Evolutionary conservation across 495 filamentous ascomycete genomes (phyloP).

Genomic region (Tricharina praecox): DNA sequence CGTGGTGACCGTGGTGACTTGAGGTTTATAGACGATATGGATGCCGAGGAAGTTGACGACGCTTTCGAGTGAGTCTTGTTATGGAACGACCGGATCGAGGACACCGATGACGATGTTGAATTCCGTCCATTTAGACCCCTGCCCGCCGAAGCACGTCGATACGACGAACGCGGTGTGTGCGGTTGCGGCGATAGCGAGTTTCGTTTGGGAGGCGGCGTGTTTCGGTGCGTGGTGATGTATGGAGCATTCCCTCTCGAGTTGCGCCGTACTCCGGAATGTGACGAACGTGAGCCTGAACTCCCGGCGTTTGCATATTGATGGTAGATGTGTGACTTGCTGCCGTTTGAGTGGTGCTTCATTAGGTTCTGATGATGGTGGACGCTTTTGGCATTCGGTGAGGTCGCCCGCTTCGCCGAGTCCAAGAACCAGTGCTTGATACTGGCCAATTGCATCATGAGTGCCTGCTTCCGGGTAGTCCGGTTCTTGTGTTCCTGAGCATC

Average conservation of each 20-base stretch:
- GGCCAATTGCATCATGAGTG: conserved; percentile 60
- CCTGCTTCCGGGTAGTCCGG: conserved; percentile 48
- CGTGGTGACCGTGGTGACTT: conserved; percentile 57
- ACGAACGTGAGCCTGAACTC: conserved; percentile 7
- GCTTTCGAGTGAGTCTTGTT: conserved; percentile 89
- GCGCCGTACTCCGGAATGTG: conserved; percentile 12
- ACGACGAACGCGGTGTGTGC: conserved; percentile 69
- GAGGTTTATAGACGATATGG: conserved; percentile 46
- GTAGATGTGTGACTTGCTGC: conserved; percentile 15
- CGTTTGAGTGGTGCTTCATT: neutral
- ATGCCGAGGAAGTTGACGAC: conserved; percentile 72
- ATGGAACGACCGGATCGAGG: conserved; percentile 80
- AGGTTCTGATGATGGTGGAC: conserved; percentile 35
- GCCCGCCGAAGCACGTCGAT: conserved; percentile 53
- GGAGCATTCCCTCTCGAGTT: conserved; percentile 20
- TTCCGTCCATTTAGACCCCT: conserved; percentile 75
- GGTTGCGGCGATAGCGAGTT: conserved; percentile 81
- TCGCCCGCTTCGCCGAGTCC: conserved; percentile 56
- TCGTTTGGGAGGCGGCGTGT: conserved; percentile 37
- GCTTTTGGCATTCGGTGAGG: conserved; percentile 43
- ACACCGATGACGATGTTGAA: conserved; percentile 90
- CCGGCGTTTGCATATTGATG: conserved; percentile 35
- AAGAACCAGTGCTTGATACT: conserved; percentile 80
- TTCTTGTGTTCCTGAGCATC: conserved; percentile 47
- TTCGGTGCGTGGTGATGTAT: conserved; percentile 29